phyloP scores from a whole-genome alignment of 257 asterid genomes.

The Capsicum chinense region DNA sequence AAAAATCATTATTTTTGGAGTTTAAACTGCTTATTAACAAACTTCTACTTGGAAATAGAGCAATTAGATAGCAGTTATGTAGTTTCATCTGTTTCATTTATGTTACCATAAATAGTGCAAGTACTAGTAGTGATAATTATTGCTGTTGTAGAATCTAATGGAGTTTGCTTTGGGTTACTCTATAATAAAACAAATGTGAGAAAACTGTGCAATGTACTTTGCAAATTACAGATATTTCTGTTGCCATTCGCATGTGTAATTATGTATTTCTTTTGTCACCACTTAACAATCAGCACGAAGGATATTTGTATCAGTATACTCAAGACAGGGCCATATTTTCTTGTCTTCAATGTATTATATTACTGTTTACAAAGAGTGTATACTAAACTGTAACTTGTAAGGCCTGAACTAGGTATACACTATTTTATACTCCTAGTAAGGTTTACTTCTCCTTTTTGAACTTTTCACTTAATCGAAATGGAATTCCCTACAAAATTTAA shows the following conservation, averaged over 20 bases:
- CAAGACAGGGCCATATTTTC: background rate
- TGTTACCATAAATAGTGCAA: background rate
- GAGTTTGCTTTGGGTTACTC: background rate
- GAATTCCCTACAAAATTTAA: background rate
- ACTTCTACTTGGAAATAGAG: no score
- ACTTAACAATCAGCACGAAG: background rate
- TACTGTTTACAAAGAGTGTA: background rate
- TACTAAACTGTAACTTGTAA: background rate
- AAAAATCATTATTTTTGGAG: background rate
- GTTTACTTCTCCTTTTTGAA: background rate
- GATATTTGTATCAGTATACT: background rate
- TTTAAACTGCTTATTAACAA: background rate
- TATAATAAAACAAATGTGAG: background rate
- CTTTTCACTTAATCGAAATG: background rate
- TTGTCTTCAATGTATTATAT: background rate
- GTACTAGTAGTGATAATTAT: background rate
- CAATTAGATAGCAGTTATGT: no score
- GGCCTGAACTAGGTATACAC: background rate
- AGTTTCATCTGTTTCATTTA: background rate
- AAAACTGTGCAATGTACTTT: background rate
- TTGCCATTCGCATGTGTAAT: background rate
- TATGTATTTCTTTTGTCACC: slow-evolving; percentile 8
- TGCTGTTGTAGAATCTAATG: background rate
- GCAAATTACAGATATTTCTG: background rate
- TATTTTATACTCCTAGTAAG: background rate